phyloP scores from a whole-genome alignment of 345 rosid species.

The Syzygium aromaticum region DNA sequence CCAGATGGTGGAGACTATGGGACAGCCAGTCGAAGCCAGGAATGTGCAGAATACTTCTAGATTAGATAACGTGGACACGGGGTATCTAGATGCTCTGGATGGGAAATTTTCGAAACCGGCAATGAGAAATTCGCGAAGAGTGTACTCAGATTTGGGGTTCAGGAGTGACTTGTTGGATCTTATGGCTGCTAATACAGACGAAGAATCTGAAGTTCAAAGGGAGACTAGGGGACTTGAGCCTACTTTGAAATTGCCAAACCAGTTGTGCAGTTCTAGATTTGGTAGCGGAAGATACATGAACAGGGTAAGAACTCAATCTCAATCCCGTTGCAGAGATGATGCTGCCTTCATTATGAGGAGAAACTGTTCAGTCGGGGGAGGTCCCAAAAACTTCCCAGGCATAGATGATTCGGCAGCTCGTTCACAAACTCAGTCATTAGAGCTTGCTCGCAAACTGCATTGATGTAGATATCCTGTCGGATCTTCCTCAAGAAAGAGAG shows the following conservation, averaged over 20 bases:
- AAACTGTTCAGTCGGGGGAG: neutral
- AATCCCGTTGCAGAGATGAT: slow-evolving; percentile 3
- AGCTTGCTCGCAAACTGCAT: slow-evolving; percentile 12
- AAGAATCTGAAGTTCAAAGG: slow-evolving; percentile 19
- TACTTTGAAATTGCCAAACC: slow-evolving; percentile 10
- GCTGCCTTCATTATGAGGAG: slow-evolving; percentile 4
- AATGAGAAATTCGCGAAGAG: slow-evolving; percentile 36
- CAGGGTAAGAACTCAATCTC: slow-evolving; percentile 13
- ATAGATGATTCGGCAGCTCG: neutral
- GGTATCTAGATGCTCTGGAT: slow-evolving; percentile 21
- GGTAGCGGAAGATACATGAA: slow-evolving; percentile 20
- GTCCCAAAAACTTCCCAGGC: neutral
- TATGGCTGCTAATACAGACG: slow-evolving; percentile 40
- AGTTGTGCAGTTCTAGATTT: slow-evolving; percentile 28
- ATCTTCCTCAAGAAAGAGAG: neutral
- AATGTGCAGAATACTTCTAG: slow-evolving; percentile 7
- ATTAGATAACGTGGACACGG: slow-evolving; percentile 13
- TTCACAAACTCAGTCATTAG: neutral
- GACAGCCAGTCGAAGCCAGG: slow-evolving; percentile 56
- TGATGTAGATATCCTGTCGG: slow-evolving; percentile 12
- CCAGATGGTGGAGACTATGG: slow-evolving; percentile 90
- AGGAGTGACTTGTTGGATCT: slow-evolving; percentile 74
- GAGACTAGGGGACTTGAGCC: slow-evolving; percentile 8
- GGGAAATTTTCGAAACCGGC: slow-evolving; percentile 15
- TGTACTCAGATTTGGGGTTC: slow-evolving; percentile 65